Conservation (phyloP, 1,284 basidiomycete species). For the Mycena citricolor region DNA sequence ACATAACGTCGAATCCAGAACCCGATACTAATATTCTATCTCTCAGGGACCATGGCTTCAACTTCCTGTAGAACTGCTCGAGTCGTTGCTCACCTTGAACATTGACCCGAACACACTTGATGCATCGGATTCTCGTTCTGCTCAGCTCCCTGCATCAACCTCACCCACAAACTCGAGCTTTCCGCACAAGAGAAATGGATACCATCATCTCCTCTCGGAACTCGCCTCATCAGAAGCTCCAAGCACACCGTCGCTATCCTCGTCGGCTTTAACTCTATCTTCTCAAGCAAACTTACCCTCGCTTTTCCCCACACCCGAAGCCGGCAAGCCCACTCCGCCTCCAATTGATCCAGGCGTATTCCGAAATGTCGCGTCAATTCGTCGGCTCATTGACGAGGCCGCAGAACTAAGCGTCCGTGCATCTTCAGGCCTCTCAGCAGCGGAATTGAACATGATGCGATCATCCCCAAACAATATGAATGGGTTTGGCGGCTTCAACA, state of each 20-base stretch:
- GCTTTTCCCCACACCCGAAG: slow-evolving; percentile 48
- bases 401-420: slow-evolving; percentile 80
- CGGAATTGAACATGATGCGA: slow-evolving; percentile 65
- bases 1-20: no score
- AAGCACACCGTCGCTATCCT: slow-evolving; percentile 27
- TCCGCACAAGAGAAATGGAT: slow-evolving; percentile 39
- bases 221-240: slow-evolving; percentile 57
- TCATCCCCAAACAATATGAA: slow-evolving; percentile 29
- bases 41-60: slow-evolving; percentile 81
- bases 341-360: slow-evolving; percentile 85
- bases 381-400: slow-evolving; percentile 80
- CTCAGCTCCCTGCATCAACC: slow-evolving; percentile 31
- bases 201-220: slow-evolving; percentile 41
- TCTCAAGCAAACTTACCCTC: slow-evolving; percentile 40
- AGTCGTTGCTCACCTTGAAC: slow-evolving; percentile 75
- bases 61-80: slow-evolving; percentile 77
- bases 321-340: slow-evolving; percentile 68
- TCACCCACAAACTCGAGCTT: no score
- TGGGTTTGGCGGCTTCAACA: slow-evolving; percentile 28
- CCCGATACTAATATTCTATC: slow-evolving; percentile 1
- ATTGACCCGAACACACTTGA: slow-evolving; percentile 65
- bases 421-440: slow-evolving; percentile 72
- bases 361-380: slow-evolving; percentile 66
- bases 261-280: slow-evolving; percentile 27
- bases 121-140: slow-evolving; percentile 43